Evolutionary conservation across 352 stramenopile species (phyloP).

Genomic region (Phytophthora tentaculata): DNA sequence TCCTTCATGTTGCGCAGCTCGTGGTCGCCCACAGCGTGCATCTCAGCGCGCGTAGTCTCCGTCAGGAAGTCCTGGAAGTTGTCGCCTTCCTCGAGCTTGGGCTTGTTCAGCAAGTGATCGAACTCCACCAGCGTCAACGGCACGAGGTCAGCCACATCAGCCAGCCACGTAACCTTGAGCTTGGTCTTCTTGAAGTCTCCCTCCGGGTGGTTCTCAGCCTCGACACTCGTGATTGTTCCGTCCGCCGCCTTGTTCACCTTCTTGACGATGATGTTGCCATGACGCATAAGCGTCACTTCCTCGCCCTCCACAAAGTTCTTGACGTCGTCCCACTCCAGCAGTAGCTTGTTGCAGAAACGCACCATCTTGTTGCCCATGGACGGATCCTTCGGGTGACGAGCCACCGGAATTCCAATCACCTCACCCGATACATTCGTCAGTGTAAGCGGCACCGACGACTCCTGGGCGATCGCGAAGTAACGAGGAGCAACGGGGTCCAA

Average conservation of each 20-base stretch:
- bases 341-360: conserved; percentile 88
- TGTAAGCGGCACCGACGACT: conserved; percentile 86
- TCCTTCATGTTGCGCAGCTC: conserved; percentile 94
- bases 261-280: conserved; percentile 92
- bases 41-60: conserved; percentile 93
- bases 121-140: conserved; percentile 96
- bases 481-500: conserved; percentile 95
- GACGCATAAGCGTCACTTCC: conserved; percentile 98
- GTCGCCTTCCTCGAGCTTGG: conserved; percentile 98
- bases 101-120: conserved; percentile 98
- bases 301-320: conserved; percentile 95
- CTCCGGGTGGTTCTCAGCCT: conserved; percentile 78
- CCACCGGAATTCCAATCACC: conserved; percentile 68
- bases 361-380: conserved; percentile 86
- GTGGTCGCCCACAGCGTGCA: conserved; percentile 95
- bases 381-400: conserved; percentile 84
- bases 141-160: conserved; percentile 89
- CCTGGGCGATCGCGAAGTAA: conserved; percentile 97
- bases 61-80: conserved; percentile 98
- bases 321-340: conserved; percentile 97
- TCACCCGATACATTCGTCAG: conserved; percentile 81
- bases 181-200: conserved; percentile 96
- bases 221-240: conserved; percentile 62
- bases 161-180: conserved; percentile 97
- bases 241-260: conserved; percentile 70